Percentiles rank a stretch among this genome's conserved stretches.
Evolutionary conservation across 768 basidiomycete species (phyloP).

Genomic region (Coprinopsis cinerea): DNA sequence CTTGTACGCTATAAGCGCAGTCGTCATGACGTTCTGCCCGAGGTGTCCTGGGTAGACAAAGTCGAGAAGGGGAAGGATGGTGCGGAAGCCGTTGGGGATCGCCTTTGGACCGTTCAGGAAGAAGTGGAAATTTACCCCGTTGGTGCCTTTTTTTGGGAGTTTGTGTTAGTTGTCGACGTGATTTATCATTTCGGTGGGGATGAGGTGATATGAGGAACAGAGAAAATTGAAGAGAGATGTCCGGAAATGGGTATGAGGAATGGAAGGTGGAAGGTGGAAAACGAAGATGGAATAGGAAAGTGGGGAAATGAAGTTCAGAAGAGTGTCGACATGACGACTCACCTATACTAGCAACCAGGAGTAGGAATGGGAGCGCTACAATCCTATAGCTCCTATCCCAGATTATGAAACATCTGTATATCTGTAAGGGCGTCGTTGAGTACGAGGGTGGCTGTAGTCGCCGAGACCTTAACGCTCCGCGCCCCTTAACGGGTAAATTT

Average conservation of each 20-base stretch:
- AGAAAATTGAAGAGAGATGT: not conserved
- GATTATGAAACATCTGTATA: constrained; percentile 25
- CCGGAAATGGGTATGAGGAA: too few species aligned
- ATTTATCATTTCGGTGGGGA: not conserved
- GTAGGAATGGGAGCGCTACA: constrained; percentile 18
- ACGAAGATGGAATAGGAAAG: not conserved
- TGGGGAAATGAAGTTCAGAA: not conserved
- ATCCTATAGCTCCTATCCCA: constrained; percentile 20
- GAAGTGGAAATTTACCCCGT: constrained; percentile 19
- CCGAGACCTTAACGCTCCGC: too few species aligned
- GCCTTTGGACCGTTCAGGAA: constrained; percentile 19
- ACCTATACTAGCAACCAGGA: constrained; percentile 17
- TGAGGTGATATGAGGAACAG: not conserved
- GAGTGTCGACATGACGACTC: constrained; percentile 14
- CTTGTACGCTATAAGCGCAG: constrained; percentile 22
- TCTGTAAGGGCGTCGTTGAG: constrained; percentile 11
- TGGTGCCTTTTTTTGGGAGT: constrained; percentile 14
- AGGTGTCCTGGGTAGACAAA: constrained; percentile 23
- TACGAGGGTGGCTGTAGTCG: not conserved
- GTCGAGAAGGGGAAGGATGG: constrained; percentile 12
- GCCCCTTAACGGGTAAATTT: not conserved
- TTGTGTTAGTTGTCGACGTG: not conserved
- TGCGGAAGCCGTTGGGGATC: not conserved
- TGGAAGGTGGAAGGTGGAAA: too few species aligned
- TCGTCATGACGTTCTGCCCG: constrained; percentile 24